These are phyloP conservation scores for Exophiala sp. DNA, from an alignment of 2,329 filamentous ascomycete genomes.

Conservation along the genomic window DNA sequence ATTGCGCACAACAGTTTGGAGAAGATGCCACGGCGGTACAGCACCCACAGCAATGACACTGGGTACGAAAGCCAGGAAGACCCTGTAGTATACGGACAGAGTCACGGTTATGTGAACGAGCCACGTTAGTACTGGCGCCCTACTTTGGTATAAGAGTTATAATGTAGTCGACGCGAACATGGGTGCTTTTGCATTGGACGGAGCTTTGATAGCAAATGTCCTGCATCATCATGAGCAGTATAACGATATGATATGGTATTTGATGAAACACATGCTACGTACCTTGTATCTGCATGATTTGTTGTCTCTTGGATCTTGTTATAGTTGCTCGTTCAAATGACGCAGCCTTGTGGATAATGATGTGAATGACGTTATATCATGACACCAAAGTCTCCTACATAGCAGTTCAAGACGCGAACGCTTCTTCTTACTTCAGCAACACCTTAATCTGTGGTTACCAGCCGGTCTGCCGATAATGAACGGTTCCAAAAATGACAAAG, in stretches of 20 bases:
- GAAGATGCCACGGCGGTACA: slow-evolving; percentile 27
- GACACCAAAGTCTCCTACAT: background rate
- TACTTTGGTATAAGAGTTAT: background rate
- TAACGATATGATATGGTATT: too few relatives aligned
- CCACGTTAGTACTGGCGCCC: background rate
- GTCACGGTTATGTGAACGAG: background rate
- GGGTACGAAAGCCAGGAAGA: slow-evolving; percentile 36
- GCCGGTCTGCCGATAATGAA: background rate
- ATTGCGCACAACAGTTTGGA: slow-evolving; percentile 10
- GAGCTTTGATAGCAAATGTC: too few relatives aligned
- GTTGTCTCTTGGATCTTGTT: too few relatives aligned
- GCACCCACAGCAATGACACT: slow-evolving; percentile 37
- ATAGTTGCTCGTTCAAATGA: slow-evolving; percentile 4
- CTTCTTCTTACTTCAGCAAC: background rate
- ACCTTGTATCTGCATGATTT: too few relatives aligned
- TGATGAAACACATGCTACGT: too few relatives aligned
- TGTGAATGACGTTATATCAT: background rate
- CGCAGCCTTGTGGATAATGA: background rate
- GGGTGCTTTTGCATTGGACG: too few relatives aligned
- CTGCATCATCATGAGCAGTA: too few relatives aligned
- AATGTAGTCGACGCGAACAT: too few relatives aligned
- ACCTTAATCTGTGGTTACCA: background rate
- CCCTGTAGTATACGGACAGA: slow-evolving; percentile 10
- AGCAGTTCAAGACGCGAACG: background rate
- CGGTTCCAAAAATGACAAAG: slow-evolving; percentile 2